These are phyloP conservation scores for Coix lacrymajobi DNA, from an alignment of 176 grass and related monocot genomes.

Conservation along the genomic window DNA sequence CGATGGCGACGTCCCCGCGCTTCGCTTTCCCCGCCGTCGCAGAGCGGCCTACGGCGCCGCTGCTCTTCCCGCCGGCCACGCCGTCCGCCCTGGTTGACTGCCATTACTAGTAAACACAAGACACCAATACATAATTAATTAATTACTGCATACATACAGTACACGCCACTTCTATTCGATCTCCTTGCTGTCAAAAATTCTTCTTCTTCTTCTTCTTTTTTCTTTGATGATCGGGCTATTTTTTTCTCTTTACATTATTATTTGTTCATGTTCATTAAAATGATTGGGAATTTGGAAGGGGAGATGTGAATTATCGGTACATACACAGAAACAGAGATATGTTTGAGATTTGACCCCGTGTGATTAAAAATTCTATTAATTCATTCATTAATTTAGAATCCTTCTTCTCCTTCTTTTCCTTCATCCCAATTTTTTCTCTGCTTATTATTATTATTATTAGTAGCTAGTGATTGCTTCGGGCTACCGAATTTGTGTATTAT, in stretches of 20 bases:
- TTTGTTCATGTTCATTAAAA: conserved; percentile 16
- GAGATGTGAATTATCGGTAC: conserved; percentile 40
- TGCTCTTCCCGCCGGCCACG: conserved; percentile 36
- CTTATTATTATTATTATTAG: background rate
- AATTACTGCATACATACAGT: background rate
- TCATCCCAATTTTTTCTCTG: background rate
- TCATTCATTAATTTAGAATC: conserved; percentile 9
- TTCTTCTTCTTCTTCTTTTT: background rate
- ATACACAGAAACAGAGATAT: conserved; percentile 26
- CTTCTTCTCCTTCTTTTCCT: background rate
- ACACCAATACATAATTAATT: background rate
- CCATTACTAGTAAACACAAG: conserved; percentile 52
- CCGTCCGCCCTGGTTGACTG: conserved; percentile 72
- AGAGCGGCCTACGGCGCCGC: background rate
- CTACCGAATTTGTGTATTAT: background rate
- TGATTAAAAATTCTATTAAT: conserved; percentile 32
- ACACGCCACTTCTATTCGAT: background rate
- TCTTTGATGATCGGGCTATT: background rate
- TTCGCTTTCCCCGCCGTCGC: conserved; percentile 28
- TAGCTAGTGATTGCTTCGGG: background rate
- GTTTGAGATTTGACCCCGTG: conserved; percentile 9
- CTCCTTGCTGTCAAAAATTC: conserved; percentile 6
- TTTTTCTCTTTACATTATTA: conserved; percentile 36
- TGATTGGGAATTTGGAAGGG: conserved; percentile 37
- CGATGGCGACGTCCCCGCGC: background rate